Base-by-base conservation (phyloP, 2,329 filamentous ascomycete genomes). In the Nothophaeocryptopus gaeumannii region DNA sequence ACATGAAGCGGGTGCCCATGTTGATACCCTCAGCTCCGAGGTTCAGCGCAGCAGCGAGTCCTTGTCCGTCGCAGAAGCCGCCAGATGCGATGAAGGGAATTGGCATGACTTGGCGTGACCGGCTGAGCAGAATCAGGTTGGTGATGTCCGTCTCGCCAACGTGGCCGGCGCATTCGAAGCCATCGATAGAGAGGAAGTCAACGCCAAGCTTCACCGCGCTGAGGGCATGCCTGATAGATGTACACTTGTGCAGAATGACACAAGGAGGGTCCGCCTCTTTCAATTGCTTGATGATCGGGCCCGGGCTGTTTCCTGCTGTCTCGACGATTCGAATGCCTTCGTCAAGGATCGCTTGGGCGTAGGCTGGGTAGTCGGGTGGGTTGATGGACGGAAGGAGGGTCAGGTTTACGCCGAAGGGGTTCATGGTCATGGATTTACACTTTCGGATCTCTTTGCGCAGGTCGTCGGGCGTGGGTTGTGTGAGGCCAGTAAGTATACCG, bases 1-100 rank as follows among this genome's bases (percentile, higher is more conserved):
- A 92, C 88, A 99, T 95, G 76, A 97, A 99, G 36, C 93, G 79
- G 8, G 93, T 99, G 50, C 93, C 93, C 93, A 99, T 99, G 74
- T 99, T 99, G 74, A 97, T 85, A 56, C 93, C 93, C 69, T 89
- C 88, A 0, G 93, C 93, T 32, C 93, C 93, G 10, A 99, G 80
- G 35, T 86, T 85, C 61, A 99, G 76, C 7, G 93, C 93, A 2
- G 92, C 93, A 1, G 93, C 93, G 14, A 99, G 80, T 3, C 93
- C 93, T 64, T 95, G 83, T 0, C 93, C 93, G 68, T 99, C 93
- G 10, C 90, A 92, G 67, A 99, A 97, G 2, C 93, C 93, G 49
- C 93, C 93, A 1, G 88, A 95, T 1, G 93, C 93, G 67, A 99
- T 96, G 70, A 97, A 99, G 0, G 93, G 93, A 8, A 95, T 82